Evolutionary conservation across 2,329 filamentous ascomycete genomes (phyloP), one percentile per base, ranked within the genome.

Genomic region (Diplodia corticola): DNA sequence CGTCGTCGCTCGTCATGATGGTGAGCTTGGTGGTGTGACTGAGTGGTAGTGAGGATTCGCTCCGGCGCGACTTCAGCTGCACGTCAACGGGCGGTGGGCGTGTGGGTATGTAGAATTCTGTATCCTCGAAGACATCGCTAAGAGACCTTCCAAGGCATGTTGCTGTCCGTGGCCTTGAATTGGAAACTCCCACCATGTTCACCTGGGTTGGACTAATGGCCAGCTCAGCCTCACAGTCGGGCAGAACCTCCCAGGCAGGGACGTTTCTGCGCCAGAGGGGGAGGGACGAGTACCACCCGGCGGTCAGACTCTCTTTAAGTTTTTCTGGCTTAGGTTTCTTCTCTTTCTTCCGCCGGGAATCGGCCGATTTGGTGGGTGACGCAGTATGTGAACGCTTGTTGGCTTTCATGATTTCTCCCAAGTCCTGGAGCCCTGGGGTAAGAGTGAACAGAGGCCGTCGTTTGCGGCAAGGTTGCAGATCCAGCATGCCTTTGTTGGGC

Each of bases 171-270:
- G 33, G 33, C 33, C 33, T 35, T 3, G 28, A 28, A 6, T 6
- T 6, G 28, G 28, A 6, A 12, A 10, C 10, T 35, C 10, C 9
- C 33, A 10, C 9, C 10, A 7, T 35, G 10, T 35, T 35, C 33
- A 35, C 33, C 12, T 35, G 33, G 33, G 10, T 10, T 35, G 33
- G 33, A 35, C 10, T 13, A 10, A 9, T 12, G 33, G 12, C 10
- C n/a, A n/a, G n/a, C 30, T 33, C 30, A 33, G 10, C 30, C 30
- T 33, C 30, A 35, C 12, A 35, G 6, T 35, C 33, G 9, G 48
- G n/a, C 40, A 44, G 9, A n/a, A n/a, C 53, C 20, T 26, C 20
- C 60, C 60, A 63, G 13, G 60, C 60, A 40, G 60, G 60, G 13
- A 53, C 48, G 12, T 63, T 53, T 22, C 17, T 51, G 13, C 48